A percentile compares a stretch with the other conserved stretches of the same genome.
phyloP scores from a whole-genome alignment of 192 early-diverging fungal genomes.

The Rhizophagus sp. region DNA sequence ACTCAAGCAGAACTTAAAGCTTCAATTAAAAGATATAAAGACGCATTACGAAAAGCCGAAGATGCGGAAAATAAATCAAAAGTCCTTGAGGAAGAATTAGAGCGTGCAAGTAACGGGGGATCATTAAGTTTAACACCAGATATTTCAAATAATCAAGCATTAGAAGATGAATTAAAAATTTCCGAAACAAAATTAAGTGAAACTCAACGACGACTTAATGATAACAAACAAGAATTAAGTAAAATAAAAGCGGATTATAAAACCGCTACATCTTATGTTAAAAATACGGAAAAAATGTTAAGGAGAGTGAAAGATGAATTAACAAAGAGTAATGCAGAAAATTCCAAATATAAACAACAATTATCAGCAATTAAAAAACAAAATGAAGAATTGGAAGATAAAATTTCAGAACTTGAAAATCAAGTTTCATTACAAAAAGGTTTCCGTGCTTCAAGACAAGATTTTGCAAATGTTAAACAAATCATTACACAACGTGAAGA shows the following conservation, averaged over 20 bases:
- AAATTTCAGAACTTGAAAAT: conserved; percentile 37
- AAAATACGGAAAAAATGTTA: conserved; percentile 40
- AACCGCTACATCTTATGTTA: conserved; percentile 35
- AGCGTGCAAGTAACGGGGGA: neutral
- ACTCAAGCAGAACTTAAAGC: neutral
- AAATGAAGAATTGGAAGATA: conserved; percentile 38
- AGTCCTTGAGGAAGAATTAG: conserved; percentile 17
- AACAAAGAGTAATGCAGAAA: conserved; percentile 24
- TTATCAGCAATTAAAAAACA: conserved; percentile 7
- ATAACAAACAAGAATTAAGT: conserved; percentile 32
- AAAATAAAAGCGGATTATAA: conserved; percentile 48
- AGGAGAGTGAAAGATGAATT: conserved; percentile 39
- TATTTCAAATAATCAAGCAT: neutral
- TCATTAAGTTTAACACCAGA: neutral
- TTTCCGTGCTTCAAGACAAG: conserved; percentile 18
- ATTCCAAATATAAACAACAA: neutral
- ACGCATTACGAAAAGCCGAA: conserved; percentile 30
- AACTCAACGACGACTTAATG: conserved; percentile 23
- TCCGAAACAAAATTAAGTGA: neutral
- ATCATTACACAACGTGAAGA: conserved; percentile 17
- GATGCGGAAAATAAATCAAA: conserved; percentile 33
- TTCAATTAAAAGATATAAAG: conserved; percentile 6
- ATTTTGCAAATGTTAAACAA: neutral
- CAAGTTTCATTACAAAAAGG: conserved; percentile 32
- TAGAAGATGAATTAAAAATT: conserved; percentile 22